Evolutionary conservation across 2,329 filamentous ascomycete genomes (phyloP), one percentile per base, ranked within the genome.

Genomic region (Myriosclerotinia scirpicola): DNA sequence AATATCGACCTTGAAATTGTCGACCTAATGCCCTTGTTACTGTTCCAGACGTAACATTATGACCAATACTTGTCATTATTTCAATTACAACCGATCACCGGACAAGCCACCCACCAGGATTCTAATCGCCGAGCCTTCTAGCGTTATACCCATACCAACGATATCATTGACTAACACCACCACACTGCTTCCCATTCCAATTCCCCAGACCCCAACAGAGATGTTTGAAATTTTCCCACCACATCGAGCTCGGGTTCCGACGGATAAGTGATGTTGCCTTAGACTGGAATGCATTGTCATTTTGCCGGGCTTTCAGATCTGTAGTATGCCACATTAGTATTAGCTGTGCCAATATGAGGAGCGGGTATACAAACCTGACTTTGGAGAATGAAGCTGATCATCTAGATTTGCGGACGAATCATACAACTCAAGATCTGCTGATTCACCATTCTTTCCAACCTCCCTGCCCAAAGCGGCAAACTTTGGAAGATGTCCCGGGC

Each of bases 151-250:
- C n/a, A 26, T 50, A 7, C 2, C 3, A 40, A 2, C 9, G 26
- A 14, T 26, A 50, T 61, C n/a, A 61, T 15, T 50, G 26, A 26
- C 26, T 26, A 26, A 26, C 58, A 38, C 14, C 5, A 20, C 44
- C 44, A 61, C 58, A 61, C 22, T 17, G 9, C 5, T 50, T 38
- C 15, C n/a, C 34, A 9, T 50, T 17, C 34, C 46, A 61, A 14
- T 50, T 17, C 2, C 44, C 30, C 15, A 38, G 5, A n/a, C 58
- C 58, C 58, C 58, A 61, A n/a, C 58, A 61, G 5, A 22, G 2
- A 50, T 61, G 44, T 11, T 22, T 61, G n/a, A 61, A 26, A 50
- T 61, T 30, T 52, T 61, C 9, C 44, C 44, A 61, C 7, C 26
- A 52, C 26, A 14, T 9, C 48, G n/a, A 26, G 12, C 15, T 30